phyloP scores from a whole-genome alignment of 2,329 filamentous ascomycete genomes.

The Fusarium sp. region DNA sequence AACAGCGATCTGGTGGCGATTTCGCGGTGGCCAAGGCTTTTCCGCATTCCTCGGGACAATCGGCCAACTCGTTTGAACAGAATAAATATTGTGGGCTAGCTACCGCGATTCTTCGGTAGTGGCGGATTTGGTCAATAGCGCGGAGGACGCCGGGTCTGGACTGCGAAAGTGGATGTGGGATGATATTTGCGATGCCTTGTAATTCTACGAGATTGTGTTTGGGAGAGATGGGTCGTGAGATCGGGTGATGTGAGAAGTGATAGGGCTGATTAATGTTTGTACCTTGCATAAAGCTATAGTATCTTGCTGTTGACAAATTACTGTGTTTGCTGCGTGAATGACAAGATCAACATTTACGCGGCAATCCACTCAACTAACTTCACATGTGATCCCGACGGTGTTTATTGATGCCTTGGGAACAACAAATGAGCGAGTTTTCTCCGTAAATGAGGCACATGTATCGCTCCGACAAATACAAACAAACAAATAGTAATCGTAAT shows the following conservation, averaged over 20 bases:
- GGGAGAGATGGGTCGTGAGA: neutral
- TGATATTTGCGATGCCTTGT: neutral
- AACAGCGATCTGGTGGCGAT: neutral
- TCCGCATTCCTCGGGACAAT: neutral
- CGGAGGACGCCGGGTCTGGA: neutral
- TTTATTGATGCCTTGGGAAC: too few relatives aligned
- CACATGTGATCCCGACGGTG: too few relatives aligned
- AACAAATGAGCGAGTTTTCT: neutral
- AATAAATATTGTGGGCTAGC: neutral
- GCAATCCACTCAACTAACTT: too few relatives aligned
- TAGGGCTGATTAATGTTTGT: slow-evolving; percentile 1
- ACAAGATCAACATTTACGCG: neutral
- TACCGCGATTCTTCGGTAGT: neutral
- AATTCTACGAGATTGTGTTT: neutral
- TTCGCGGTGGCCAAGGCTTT: neutral
- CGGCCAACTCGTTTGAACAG: neutral
- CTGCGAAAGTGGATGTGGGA: neutral
- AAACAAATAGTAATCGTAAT: neutral
- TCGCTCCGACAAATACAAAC: neutral
- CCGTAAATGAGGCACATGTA: neutral
- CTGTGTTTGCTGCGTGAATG: neutral
- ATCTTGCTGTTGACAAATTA: neutral
- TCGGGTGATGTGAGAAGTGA: neutral
- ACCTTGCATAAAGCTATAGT: neutral
- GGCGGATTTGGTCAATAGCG: neutral